Conservation (phyloP, 2,329 filamentous ascomycete genomes). For the Cordyceps farinosa region DNA sequence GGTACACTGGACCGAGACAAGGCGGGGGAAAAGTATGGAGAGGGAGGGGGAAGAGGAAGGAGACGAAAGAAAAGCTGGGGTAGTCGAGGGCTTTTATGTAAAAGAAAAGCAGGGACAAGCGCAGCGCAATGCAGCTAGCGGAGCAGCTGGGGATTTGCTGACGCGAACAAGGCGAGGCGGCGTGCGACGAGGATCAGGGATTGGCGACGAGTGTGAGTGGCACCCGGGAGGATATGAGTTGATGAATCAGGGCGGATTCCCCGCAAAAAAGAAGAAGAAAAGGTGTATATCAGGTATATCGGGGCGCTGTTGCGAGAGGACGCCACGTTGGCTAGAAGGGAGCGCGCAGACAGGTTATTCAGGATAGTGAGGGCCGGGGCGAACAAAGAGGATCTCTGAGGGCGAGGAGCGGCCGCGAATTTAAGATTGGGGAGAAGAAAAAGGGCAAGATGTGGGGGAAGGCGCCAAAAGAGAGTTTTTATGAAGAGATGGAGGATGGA, state of each 20-base stretch:
- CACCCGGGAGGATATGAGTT: neutral
- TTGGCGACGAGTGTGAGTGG: neutral
- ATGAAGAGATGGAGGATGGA: neutral
- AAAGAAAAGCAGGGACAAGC: neutral
- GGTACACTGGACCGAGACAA: conserved; percentile 2
- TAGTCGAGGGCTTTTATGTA: conserved; percentile 2
- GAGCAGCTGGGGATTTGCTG: neutral
- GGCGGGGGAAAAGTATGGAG: neutral
- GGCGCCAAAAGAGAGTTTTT: conserved; percentile 1
- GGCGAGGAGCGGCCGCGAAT: neutral
- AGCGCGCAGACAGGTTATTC: neutral
- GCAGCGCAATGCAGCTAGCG: neutral
- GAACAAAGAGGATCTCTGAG: neutral
- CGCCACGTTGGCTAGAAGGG: neutral
- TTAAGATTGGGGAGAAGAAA: too few species aligned
- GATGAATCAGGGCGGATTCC: neutral
- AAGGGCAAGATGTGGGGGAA: neutral
- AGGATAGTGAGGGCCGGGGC: too few species aligned
- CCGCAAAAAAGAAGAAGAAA: neutral
- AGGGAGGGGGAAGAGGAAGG: neutral
- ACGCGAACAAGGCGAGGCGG: conserved; percentile 1
- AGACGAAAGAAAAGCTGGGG: neutral
- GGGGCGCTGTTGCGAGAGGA: neutral
- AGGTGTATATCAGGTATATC: too few species aligned
- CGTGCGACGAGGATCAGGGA: neutral